Percentiles rank a stretch among this genome's conserved stretches.
Evolutionary conservation across 179 eudicot genomes (phyloP).

Genomic region (Drosera spatulata): DNA sequence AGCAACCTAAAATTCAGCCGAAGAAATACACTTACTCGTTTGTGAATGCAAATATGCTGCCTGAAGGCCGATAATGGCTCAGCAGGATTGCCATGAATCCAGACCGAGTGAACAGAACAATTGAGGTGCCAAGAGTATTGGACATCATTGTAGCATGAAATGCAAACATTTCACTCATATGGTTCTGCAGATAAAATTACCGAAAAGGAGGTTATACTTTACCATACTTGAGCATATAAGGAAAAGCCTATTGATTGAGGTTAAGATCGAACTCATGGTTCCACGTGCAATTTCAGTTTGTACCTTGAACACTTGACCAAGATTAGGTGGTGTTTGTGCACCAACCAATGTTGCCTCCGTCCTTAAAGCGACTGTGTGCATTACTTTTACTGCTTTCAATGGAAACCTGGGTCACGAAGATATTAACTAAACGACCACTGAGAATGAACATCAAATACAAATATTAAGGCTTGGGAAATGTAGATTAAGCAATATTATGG

Average conservation of each 20-base stretch:
- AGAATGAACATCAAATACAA: not conserved
- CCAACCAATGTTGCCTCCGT: conserved; percentile 58
- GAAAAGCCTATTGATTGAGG: not conserved
- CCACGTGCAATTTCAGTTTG: not conserved
- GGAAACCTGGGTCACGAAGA: conserved; percentile 47
- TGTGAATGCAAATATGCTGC: conserved; percentile 83
- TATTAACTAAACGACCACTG: not conserved
- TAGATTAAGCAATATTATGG: not conserved
- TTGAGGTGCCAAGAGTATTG: conserved; percentile 78
- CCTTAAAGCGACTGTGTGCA: conserved; percentile 77
- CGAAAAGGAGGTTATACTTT: not conserved
- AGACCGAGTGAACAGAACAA: conserved; percentile 75
- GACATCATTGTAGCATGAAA: conserved; percentile 91
- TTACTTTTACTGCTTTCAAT: conserved; percentile 85
- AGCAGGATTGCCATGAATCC: conserved; percentile 80
- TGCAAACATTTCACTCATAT: conserved; percentile 86
- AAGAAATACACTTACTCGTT: conserved; percentile 49
- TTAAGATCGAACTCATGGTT: not conserved
- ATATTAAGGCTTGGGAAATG: too few relatives aligned
- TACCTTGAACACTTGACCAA: conserved; percentile 81
- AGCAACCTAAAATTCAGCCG: not conserved
- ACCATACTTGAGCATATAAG: not conserved
- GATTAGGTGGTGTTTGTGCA: conserved; percentile 43
- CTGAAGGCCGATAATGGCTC: conserved; percentile 88
- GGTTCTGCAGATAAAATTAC: conserved; percentile 37